phyloP scores from a whole-genome alignment of 768 basidiomycete genomes.

The Phaffia australis region DNA sequence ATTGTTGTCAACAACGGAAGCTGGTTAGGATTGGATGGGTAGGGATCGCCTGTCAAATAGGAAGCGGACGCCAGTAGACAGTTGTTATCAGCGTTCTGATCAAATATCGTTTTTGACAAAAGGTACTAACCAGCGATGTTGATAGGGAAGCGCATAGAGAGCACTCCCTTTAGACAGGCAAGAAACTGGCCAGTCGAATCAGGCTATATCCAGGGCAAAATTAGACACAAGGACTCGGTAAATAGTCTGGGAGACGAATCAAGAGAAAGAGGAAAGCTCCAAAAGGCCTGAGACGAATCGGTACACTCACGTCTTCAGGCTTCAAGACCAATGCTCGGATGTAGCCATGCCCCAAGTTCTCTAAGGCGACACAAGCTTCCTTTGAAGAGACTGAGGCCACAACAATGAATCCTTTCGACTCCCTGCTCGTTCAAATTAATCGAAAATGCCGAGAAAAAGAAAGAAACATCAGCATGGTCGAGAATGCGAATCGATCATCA shows the following conservation, averaged over 20 bases:
- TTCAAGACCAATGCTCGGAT: conserved; percentile 20
- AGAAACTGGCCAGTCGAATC: conserved; percentile 14
- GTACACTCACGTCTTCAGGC: conserved; percentile 1
- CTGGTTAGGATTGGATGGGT: conserved; percentile 3
- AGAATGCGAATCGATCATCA: not conserved
- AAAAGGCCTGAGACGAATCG: not conserved
- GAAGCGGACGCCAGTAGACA: not conserved
- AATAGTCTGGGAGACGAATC: not conserved
- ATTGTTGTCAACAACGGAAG: conserved; percentile 14
- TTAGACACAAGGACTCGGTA: no score
- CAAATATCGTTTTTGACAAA: not conserved
- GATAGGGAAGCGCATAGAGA: conserved; percentile 23
- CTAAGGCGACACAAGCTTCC: conserved; percentile 2
- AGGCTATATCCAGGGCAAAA: not conserved
- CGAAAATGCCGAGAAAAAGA: no score
- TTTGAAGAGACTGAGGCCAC: conserved; percentile 19
- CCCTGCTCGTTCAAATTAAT: not conserved
- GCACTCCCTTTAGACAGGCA: conserved; percentile 8
- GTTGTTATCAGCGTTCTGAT: not conserved
- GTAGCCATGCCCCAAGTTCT: conserved; percentile 10
- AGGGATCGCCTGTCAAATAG: conserved; percentile 14
- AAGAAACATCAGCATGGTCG: no score
- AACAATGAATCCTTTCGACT: conserved; percentile 21
- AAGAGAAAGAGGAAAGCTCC: not conserved
- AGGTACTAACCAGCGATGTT: not conserved